phyloP scores from a whole-genome alignment of 805 yeast genomes.

The Hermanozyma aechmeae region DNA sequence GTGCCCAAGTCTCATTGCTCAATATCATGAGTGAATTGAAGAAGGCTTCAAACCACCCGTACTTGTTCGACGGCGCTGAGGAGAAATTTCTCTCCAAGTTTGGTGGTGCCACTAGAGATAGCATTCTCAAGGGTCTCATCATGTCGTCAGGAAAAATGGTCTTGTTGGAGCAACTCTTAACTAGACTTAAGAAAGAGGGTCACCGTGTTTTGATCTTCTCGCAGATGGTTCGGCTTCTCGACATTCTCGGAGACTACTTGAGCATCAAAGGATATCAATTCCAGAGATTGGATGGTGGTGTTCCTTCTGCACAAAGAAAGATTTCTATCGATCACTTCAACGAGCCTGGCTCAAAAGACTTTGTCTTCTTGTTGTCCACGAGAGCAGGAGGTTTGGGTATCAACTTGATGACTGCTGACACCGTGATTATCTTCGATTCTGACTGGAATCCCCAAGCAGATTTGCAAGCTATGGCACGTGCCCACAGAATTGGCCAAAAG shows the following conservation, averaged over 20 bases:
- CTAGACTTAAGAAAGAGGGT: conserved; percentile 82
- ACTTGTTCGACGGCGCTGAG: conserved; percentile 89
- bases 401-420: conserved; percentile 97
- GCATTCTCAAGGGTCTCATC: conserved; percentile 76
- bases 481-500: conserved; percentile 99
- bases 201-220: conserved; percentile 92
- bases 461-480: conserved; percentile 98
- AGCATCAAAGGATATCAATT: conserved; percentile 78
- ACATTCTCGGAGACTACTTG: conserved; percentile 88
- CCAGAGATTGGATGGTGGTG: conserved; percentile 94
- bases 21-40: conserved; percentile 94
- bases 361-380: conserved; percentile 81
- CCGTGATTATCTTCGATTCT: conserved; percentile 94
- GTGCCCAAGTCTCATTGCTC: conserved; percentile 71
- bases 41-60: conserved; percentile 96
- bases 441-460: conserved; percentile 99
- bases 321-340: conserved; percentile 94
- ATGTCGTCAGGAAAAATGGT: conserved; percentile 99
- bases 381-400: conserved; percentile 99
- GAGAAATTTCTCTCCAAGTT: conserved; percentile 64
- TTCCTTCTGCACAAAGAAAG: conserved; percentile 88
- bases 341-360: conserved; percentile 87
- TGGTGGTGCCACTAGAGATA: conserved; percentile 61
- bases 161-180: conserved; percentile 76
- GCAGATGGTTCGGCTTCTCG: conserved; percentile 96